phyloP scores from a whole-genome alignment of 2,329 filamentous ascomycete genomes.

The Alternaria sp. region DNA sequence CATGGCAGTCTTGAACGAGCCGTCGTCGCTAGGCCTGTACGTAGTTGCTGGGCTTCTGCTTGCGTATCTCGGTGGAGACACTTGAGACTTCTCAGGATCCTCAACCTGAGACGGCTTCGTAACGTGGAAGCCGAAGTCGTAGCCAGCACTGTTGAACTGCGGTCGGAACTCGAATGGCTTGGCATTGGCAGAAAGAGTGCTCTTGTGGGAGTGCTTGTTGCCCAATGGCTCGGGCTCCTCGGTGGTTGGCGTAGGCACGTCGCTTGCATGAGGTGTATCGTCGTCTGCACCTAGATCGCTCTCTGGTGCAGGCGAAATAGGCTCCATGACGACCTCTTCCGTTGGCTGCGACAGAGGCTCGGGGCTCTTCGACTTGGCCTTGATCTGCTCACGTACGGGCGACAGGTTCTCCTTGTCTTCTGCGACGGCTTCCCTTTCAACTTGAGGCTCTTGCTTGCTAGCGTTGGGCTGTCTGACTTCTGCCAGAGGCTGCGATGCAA shows the following conservation, averaged over 20 bases:
- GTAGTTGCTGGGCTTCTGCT: slow-evolving; percentile 49
- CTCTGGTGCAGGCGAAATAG: slow-evolving; percentile 11
- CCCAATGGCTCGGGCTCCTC: slow-evolving; percentile 31
- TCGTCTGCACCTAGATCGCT: slow-evolving; percentile 20
- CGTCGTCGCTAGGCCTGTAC: slow-evolving; percentile 49
- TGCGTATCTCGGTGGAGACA: slow-evolving; percentile 25
- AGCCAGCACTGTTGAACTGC: slow-evolving; percentile 34
- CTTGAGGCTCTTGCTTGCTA: slow-evolving; percentile 24
- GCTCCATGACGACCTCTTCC: slow-evolving; percentile 13
- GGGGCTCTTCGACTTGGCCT: slow-evolving; percentile 33
- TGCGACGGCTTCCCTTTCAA: slow-evolving; percentile 30
- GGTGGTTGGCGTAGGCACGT: slow-evolving; percentile 36
- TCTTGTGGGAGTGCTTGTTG: slow-evolving; percentile 46
- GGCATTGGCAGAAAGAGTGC: slow-evolving; percentile 72
- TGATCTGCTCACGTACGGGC: slow-evolving; percentile 32
- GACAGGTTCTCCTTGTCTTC: slow-evolving; percentile 49
- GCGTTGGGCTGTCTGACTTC: slow-evolving; percentile 36
- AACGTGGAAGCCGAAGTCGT: slow-evolving; percentile 48
- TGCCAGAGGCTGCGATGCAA: slow-evolving; percentile 47
- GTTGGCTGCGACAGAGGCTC: slow-evolving; percentile 26
- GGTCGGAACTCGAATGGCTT: slow-evolving; percentile 67
- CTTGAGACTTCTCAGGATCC: slow-evolving; percentile 27
- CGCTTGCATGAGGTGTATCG: slow-evolving; percentile 38
- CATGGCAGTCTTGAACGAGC: slow-evolving; percentile 48
- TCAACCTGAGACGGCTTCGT: slow-evolving; percentile 45